Evolutionary conservation across 2,329 filamentous ascomycete species (phyloP).

Genomic region (Nemania diffusa): DNA sequence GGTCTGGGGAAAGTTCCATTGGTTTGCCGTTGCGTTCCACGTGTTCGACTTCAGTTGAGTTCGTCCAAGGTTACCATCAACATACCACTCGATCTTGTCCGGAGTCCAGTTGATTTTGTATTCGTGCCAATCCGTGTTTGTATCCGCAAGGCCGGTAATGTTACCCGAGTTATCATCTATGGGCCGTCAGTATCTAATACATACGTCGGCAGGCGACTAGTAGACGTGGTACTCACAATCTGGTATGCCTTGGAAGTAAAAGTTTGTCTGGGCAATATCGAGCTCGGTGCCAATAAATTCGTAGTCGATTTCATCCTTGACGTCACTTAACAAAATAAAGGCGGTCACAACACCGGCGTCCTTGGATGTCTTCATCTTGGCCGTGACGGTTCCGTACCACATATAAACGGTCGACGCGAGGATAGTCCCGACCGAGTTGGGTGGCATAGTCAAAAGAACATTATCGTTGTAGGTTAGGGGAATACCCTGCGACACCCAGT

Average conservation of each 20-base stretch:
- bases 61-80: conserved; percentile 83
- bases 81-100: conserved; percentile 84
- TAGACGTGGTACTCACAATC: conserved; percentile 72
- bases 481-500: conserved; percentile 90
- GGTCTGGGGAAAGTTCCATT: conserved; percentile 90
- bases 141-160: conserved; percentile 71
- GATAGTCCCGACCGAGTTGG: conserved; percentile 85
- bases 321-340: conserved; percentile 94
- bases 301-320: conserved; percentile 98
- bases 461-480: conserved; percentile 74
- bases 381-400: conserved; percentile 96
- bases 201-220: background rate
- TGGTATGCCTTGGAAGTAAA: conserved; percentile 93
- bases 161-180: conserved; percentile 81
- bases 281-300: conserved; percentile 90
- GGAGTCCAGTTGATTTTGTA: conserved; percentile 96
- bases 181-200: conserved; percentile 38
- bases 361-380: conserved; percentile 83
- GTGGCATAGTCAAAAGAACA: conserved; percentile 88
- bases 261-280: conserved; percentile 87
- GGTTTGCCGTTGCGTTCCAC: conserved; percentile 84
- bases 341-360: conserved; percentile 93
- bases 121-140: conserved; percentile 81
- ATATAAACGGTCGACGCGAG: conserved; percentile 86
- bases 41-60: conserved; percentile 80